Conservation (phyloP, 441 rosid species). For the Populus trichocarpa region DNA sequence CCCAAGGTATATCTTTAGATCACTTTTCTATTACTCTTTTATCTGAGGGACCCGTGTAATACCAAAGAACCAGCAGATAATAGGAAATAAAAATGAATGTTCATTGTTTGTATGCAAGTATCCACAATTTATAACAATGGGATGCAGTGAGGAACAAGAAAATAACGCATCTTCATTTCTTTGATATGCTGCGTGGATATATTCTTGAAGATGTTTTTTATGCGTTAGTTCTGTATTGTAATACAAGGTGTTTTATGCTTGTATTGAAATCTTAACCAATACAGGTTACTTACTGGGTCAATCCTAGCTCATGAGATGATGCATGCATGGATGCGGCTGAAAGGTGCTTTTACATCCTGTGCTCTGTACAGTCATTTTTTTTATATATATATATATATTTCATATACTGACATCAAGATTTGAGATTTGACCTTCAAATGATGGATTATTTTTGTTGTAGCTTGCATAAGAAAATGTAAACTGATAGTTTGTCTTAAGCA, state of each 20-base stretch:
- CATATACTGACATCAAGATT: neutral
- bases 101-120: neutral
- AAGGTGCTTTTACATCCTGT: conserved; percentile 40
- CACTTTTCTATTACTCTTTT: conserved; percentile 2
- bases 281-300: conserved; percentile 86
- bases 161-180: neutral
- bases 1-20: conserved; percentile 60
- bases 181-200: neutral
- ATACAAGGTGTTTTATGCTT: conserved; percentile 11
- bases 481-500: neutral
- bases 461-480: neutral
- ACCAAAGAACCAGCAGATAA: conserved; percentile 28
- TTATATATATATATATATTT: neutral
- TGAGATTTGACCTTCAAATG: neutral
- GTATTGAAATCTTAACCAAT: conserved; percentile 16
- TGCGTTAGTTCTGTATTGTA: neutral
- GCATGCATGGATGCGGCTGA: conserved; percentile 98
- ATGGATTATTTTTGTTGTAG: neutral
- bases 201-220: conserved; percentile 1
- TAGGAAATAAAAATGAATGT: neutral
- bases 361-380: conserved; percentile 19
- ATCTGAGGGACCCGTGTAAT: neutral
- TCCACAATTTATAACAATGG: neutral
- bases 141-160: neutral
- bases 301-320: conserved; percentile 99